These are phyloP conservation scores for Phyllachora maydis DNA, from an alignment of 2,329 filamentous ascomycete species.

Conservation along the genomic window DNA sequence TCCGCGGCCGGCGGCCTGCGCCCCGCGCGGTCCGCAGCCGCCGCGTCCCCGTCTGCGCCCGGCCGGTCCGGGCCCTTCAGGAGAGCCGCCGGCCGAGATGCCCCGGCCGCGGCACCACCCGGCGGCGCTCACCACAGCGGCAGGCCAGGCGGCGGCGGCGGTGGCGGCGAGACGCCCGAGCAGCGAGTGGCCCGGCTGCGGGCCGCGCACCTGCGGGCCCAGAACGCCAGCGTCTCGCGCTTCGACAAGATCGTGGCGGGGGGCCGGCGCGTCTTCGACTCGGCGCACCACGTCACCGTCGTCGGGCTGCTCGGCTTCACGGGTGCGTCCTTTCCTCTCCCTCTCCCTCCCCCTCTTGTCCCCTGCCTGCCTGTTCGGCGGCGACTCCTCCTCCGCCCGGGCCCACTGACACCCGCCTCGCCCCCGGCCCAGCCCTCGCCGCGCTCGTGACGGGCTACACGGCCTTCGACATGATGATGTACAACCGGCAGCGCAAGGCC, in stretches of 20 bases:
- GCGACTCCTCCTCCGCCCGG: too few relatives aligned
- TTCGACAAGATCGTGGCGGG: constrained; percentile 26
- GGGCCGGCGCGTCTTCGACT: constrained; percentile 29
- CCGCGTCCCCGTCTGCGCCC: constrained; percentile 8
- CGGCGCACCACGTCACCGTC: constrained; percentile 33
- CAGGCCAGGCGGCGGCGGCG: constrained; percentile 5
- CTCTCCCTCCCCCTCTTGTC: neutral
- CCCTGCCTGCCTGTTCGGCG: too few relatives aligned
- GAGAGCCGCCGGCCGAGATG: too few relatives aligned
- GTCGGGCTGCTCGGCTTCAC: constrained; percentile 33
- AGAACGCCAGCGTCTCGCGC: constrained; percentile 31
- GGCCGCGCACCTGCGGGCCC: constrained; percentile 45
- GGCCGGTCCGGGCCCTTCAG: too few relatives aligned
- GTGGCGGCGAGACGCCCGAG: constrained; percentile 37
- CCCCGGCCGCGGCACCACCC: constrained; percentile 1
- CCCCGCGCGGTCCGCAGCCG: too few relatives aligned
- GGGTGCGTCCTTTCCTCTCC: constrained; percentile 18
- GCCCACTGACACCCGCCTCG: constrained; percentile 11
- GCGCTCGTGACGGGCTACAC: constrained; percentile 36
- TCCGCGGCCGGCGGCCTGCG: too few relatives aligned
- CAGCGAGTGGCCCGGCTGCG: constrained; percentile 49
- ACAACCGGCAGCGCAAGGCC: constrained; percentile 36
- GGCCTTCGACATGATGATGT: constrained; percentile 37
- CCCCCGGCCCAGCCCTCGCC: too few relatives aligned
- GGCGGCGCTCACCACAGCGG: constrained; percentile 1